Base-by-base conservation (phyloP, 2,329 filamentous ascomycete species). In the Xylaria sp. region DNA sequence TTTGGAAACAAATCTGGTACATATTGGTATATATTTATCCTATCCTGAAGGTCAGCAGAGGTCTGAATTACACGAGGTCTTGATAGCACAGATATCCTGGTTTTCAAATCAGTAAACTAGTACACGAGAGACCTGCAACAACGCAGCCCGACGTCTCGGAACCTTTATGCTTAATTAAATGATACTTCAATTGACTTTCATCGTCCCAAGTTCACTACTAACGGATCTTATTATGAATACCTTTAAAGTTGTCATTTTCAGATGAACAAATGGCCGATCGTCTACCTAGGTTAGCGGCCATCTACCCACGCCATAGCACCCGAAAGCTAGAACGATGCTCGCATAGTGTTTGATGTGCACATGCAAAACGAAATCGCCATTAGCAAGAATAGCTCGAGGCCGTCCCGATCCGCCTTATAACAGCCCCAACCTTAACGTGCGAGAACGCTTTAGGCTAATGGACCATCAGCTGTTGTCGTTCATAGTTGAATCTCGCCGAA, bases 381-480 rank as follows among this genome's bases (percentile, higher is more conserved):
- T 65, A 65, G 66, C 61, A 68, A 68, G 47, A 61, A 65, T 45
- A 59, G 19, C 47, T 45, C 14, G 24, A n/a, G 32, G 36, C n/a
- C 32, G 30, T 45, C 24, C 66, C 51, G 21, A 39, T 14, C 61
- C 56, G 50, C 57, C 51, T 8, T 30, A 57, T 8, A 17, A 47
- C 48, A 24, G 32, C 50, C 27, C 56, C 4, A 4, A 42, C 42
- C 36, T 54, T 12, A 21, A 17, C 57, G 47, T 51, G 14, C 51
- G 58, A 56, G 34, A 27, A 45, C 9, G 30, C 42, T 63, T 69
- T 47, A 67, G 67, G 67, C 67, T 69, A 57, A 60, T 67, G 17
- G 21, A 21, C 27, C n/a, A 21, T 17, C 48, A 14, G 50, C 19
- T n/a, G 19, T n/a, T 59, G 21, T 59, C 21, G 19, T 39, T 45